A percentile compares a stretch with the other conserved stretches of the same genome.
Conservation (phyloP, 1,284 basidiomycete species). For the Neolentinus lepideus region DNA sequence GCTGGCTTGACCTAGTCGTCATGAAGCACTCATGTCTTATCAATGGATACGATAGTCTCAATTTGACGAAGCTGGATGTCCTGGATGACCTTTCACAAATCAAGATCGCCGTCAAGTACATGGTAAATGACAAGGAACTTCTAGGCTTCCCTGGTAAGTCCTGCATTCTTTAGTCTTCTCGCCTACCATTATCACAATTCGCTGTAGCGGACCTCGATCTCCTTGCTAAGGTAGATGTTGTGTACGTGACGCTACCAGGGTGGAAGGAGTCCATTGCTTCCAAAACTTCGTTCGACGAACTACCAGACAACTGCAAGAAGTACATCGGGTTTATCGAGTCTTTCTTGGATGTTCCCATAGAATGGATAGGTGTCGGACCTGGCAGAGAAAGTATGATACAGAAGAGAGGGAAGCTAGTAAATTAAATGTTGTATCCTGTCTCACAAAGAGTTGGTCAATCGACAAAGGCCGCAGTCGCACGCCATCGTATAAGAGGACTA, state of each 20-base stretch:
- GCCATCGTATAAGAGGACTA: constrained; percentile 18
- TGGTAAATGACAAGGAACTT: constrained; percentile 72
- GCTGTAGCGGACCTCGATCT: constrained; percentile 76
- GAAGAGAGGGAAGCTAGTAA: constrained; percentile 15
- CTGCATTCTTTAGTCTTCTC: constrained; percentile 3
- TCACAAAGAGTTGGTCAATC: not conserved
- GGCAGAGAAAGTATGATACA: constrained; percentile 75
- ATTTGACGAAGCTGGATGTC: constrained; percentile 95
- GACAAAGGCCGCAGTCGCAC: constrained; percentile 11
- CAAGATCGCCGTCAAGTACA: constrained; percentile 84
- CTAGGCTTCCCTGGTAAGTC: constrained; percentile 81
- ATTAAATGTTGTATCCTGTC: constrained; percentile 1
- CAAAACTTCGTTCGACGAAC: constrained; percentile 61
- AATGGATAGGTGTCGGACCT: constrained; percentile 91
- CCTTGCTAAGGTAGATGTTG: constrained; percentile 78
- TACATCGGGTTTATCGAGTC: constrained; percentile 90
- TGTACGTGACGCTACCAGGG: constrained; percentile 88
- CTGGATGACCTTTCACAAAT: constrained; percentile 85
- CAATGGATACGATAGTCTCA: constrained; percentile 93
- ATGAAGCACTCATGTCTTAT: constrained; percentile 90
- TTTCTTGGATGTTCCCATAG: constrained; percentile 73
- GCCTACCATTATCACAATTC: constrained; percentile 6
- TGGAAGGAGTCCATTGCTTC: constrained; percentile 83
- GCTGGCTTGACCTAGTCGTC: constrained; percentile 97
- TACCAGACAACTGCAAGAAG: constrained; percentile 82